Percentiles rank a stretch among this genome's conserved stretches.
Evolutionary conservation across 129 eudicot genomes (phyloP).

Genomic region (Lactuca sativa): DNA sequence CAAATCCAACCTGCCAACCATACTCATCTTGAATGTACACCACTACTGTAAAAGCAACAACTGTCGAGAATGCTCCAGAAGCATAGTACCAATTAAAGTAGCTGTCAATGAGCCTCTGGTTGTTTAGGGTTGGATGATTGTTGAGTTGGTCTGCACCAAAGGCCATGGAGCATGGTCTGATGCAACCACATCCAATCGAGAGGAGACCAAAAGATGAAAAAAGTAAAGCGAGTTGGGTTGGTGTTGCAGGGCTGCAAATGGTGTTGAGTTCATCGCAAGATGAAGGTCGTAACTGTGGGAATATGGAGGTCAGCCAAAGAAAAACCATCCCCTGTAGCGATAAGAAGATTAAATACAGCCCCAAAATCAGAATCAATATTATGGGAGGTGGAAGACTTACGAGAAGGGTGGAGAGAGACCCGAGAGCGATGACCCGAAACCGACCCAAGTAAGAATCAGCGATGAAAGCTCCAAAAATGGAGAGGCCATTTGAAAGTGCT

Average conservation of each 20-base stretch:
- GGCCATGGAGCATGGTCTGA: slow-evolving; percentile 60
- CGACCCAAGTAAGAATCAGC: slow-evolving; percentile 55
- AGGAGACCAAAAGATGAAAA: slow-evolving; percentile 47
- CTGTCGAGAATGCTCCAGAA: slow-evolving; percentile 18
- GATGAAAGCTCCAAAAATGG: slow-evolving; percentile 42
- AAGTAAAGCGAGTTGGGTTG: slow-evolving; percentile 41
- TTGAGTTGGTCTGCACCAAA: slow-evolving; percentile 63
- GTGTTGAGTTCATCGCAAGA: slow-evolving; percentile 34
- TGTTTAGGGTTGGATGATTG: slow-evolving; percentile 32
- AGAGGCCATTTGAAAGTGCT: slow-evolving; percentile 25
- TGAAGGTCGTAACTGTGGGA: slow-evolving; percentile 58
- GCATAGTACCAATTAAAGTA: slow-evolving; percentile 70
- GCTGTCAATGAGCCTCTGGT: slow-evolving; percentile 41
- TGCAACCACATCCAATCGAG: slow-evolving; percentile 56
- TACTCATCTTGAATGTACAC: slow-evolving; percentile 54
- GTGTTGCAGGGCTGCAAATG: slow-evolving; percentile 38
- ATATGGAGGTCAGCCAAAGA: slow-evolving; percentile 60
- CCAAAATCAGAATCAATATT: not conserved
- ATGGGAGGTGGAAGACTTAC: slow-evolving; percentile 15
- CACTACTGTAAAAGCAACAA: slow-evolving; percentile 38
- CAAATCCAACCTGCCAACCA: slow-evolving; percentile 64
- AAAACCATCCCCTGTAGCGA: slow-evolving; percentile 53
- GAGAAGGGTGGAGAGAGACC: slow-evolving; percentile 31
- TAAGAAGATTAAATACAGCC: not conserved
- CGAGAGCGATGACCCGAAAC: slow-evolving; percentile 43